Evolutionary conservation across 148 eudicot genomes (phyloP), one percentile per base, ranked within the genome.

Genomic region (Agrostemma githago): DNA sequence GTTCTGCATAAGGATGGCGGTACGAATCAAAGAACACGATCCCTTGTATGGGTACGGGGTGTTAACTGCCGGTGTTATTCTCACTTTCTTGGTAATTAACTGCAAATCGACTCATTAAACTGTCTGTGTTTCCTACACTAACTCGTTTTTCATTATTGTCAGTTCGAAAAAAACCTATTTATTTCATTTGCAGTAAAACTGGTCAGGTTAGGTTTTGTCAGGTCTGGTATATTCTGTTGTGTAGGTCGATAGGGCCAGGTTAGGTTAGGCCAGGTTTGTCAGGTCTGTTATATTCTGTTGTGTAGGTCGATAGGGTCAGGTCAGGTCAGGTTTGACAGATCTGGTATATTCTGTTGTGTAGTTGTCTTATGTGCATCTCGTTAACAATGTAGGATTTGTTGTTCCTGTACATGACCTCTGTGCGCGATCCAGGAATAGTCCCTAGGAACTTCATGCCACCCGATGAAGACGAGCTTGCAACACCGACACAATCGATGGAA

Each of bases 341-440:
- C 42, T 58, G 16, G 56, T 26, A 20, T 10, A 6, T 26, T 14
- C 34, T 57, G 66, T 16, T 15, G 64, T 61, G 21, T 42, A 16
- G n/a, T 21, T 17, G 12, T 77, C 53, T 66, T 11, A 64, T 26
- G 34, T 62, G 12, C 51, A 56, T 70, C 62, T 60, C 38, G 57
- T 67, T 37, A 62, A 59, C 20, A 68, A 62, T 84, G 82, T 80
- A 93, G 98, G 90, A 80, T 83, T 85, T 91, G 73, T 73, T 78
- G 57, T 87, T 91, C 80, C 91, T 93, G 37, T 89, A 62, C 79
- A 37, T 85, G 82, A 91, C 97, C 54, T 89, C 91, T 48, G 79
- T 72, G 51, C 84, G 91, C 81, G 88, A 93, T 84, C 98, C 98
- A 38, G 98, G 98, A 76, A 91, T 93, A 82, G 76, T 91, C 44